Conservation (phyloP, 2,329 filamentous ascomycete genomes). For the Monosporascus ibericus region DNA sequence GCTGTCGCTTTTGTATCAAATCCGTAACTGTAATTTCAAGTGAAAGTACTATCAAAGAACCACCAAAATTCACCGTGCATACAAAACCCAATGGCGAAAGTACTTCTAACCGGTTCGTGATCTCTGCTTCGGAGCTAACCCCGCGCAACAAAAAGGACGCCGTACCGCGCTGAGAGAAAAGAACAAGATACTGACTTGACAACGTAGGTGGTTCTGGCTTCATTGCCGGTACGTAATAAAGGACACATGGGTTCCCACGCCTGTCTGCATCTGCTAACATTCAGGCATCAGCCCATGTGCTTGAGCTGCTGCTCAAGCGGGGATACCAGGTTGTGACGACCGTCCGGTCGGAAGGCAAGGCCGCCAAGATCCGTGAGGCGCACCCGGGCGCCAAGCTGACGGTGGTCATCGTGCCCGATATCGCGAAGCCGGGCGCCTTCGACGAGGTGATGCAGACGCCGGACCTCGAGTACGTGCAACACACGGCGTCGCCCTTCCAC, state of each 20-base stretch:
- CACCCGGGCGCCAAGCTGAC: constrained; percentile 41
- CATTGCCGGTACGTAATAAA: constrained; percentile 36
- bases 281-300: constrained; percentile 40
- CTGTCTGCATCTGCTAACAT: background rate
- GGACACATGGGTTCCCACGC: background rate
- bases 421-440: constrained; percentile 69
- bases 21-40: no score
- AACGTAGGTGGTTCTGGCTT: constrained; percentile 43
- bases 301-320: constrained; percentile 45
- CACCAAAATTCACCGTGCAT: background rate
- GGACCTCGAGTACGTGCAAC: constrained; percentile 49
- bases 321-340: constrained; percentile 50
- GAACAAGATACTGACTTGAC: background rate
- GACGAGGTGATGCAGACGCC: constrained; percentile 50
- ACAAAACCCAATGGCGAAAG: background rate
- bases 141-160: background rate
- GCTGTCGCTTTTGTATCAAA: no score
- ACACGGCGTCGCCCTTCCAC: constrained; percentile 57
- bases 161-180: background rate
- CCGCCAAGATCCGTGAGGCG: constrained; percentile 42
- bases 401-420: constrained; percentile 65
- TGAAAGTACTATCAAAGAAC: background rate
- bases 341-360: constrained; percentile 49
- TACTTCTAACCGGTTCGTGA: background rate
- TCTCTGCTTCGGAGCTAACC: background rate